phyloP scores from a whole-genome alignment of 495 filamentous ascomycete species.

The Penicillium subrubescens region DNA sequence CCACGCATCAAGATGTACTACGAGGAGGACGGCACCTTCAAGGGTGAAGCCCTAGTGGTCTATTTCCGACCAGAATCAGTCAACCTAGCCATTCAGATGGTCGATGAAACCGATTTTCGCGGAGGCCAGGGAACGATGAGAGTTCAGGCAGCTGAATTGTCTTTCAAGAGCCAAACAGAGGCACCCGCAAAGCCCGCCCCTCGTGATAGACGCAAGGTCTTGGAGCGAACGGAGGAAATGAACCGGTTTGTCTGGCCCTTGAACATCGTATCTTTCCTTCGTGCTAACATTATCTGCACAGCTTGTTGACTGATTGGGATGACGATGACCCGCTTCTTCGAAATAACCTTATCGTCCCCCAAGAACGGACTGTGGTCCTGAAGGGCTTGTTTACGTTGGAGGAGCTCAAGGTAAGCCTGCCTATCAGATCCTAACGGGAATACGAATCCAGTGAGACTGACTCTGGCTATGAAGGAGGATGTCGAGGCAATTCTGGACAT shows the following conservation, averaged over 20 bases:
- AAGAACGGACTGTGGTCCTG: constrained; percentile 81
- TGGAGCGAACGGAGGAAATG: constrained; percentile 82
- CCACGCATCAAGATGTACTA: constrained; percentile 93
- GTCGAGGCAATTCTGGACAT: constrained; percentile 83
- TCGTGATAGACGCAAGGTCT: constrained; percentile 79
- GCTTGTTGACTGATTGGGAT: constrained; percentile 90
- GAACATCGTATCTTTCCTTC: not conserved
- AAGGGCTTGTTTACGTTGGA: constrained; percentile 93
- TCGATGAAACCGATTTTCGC: constrained; percentile 87
- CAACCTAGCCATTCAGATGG: constrained; percentile 82
- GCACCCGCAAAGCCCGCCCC: constrained; percentile 55
- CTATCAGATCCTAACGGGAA: not conserved
- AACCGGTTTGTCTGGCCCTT: constrained; percentile 55
- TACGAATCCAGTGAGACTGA: constrained; percentile 17
- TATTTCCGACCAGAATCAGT: constrained; percentile 94
- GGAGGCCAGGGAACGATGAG: constrained; percentile 69
- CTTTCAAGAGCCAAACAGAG: constrained; percentile 76
- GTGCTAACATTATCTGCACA: constrained; percentile 28
- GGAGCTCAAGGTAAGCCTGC: constrained; percentile 62
- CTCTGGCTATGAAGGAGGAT: constrained; percentile 61
- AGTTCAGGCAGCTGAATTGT: constrained; percentile 82
- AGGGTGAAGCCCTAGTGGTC: constrained; percentile 90
- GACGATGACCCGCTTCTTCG: constrained; percentile 74
- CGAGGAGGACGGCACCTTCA: constrained; percentile 79
- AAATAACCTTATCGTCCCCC: constrained; percentile 59